These are phyloP conservation scores for Coemansia sp. DNA, from an alignment of 192 early-diverging fungal species.

Conservation along the genomic window DNA sequence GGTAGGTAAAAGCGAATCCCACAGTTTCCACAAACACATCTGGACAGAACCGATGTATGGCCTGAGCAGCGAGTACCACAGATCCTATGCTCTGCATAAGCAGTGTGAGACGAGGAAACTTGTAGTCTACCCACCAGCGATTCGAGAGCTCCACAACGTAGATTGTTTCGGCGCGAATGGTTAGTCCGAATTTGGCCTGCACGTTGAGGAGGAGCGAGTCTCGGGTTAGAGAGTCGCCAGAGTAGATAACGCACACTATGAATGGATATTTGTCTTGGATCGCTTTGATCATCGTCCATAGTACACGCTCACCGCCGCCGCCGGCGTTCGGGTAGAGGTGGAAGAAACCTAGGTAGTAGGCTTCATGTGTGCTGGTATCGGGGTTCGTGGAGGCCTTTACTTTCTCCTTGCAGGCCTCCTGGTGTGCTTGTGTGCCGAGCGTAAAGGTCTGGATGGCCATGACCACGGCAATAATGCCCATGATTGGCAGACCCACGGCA, in stretches of 20 bases:
- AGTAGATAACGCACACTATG: constrained; percentile 78
- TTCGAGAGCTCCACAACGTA: constrained; percentile 66
- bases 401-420: not conserved
- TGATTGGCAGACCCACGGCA: constrained; percentile 21
- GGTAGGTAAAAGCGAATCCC: constrained; percentile 95
- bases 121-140: constrained; percentile 69
- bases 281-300: constrained; percentile 87
- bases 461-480: constrained; percentile 13
- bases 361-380: constrained; percentile 36
- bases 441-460: constrained; percentile 29
- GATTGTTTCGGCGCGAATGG: constrained; percentile 59
- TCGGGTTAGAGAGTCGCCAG: constrained; percentile 65
- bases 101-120: constrained; percentile 82
- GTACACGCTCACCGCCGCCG: constrained; percentile 95
- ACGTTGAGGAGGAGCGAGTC: constrained; percentile 60
- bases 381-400: constrained; percentile 19
- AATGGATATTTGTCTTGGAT: constrained; percentile 74
- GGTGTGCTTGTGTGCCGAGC: constrained; percentile 39
- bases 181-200: constrained; percentile 70
- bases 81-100: constrained; percentile 88
- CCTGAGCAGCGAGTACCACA: constrained; percentile 73
- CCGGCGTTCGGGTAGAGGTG: constrained; percentile 93
- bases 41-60: constrained; percentile 65
- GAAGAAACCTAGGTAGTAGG: constrained; percentile 79
- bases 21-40: constrained; percentile 91